A percentile compares a stretch with the other conserved stretches of the same genome.
These are phyloP conservation scores for Apiospora koreana DNA, from an alignment of 2,329 filamentous ascomycete species.

Conservation along the genomic window DNA sequence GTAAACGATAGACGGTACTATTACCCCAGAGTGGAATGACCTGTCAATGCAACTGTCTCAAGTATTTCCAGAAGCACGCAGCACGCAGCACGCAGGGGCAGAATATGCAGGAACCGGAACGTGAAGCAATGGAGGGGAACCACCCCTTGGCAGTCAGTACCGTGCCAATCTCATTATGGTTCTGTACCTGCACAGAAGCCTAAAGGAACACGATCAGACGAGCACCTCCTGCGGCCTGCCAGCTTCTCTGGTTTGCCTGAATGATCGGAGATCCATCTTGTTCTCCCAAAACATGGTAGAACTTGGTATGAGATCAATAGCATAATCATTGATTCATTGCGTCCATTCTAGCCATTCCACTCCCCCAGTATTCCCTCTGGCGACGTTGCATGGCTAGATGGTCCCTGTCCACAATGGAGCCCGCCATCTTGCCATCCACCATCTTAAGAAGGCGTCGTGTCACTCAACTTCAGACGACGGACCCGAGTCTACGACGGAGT, in stretches of 20 bases:
- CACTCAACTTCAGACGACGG: slow-evolving; percentile 12
- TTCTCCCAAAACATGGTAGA: background rate
- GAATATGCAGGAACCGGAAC: slow-evolving; percentile 4
- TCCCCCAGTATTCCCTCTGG: background rate
- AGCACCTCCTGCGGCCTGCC: background rate
- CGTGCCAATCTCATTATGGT: background rate
- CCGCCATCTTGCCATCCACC: background rate
- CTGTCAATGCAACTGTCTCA: background rate
- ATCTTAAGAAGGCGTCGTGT: background rate
- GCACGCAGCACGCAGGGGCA: background rate
- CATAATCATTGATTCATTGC: background rate
- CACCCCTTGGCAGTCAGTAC: background rate
- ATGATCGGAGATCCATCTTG: slow-evolving; percentile 4
- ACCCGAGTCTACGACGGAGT: slow-evolving; percentile 2
- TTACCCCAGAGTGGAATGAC: background rate
- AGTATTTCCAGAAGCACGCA: slow-evolving; percentile 2
- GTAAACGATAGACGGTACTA: background rate
- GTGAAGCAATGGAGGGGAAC: background rate
- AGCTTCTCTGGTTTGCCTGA: background rate
- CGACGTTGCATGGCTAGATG: background rate
- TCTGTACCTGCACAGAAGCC: background rate
- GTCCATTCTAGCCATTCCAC: background rate
- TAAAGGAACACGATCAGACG: background rate
- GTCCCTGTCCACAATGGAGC: background rate
- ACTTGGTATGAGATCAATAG: background rate